Base-by-base conservation (phyloP, 2,329 filamentous ascomycete species). In the Cordyceps javanica region DNA sequence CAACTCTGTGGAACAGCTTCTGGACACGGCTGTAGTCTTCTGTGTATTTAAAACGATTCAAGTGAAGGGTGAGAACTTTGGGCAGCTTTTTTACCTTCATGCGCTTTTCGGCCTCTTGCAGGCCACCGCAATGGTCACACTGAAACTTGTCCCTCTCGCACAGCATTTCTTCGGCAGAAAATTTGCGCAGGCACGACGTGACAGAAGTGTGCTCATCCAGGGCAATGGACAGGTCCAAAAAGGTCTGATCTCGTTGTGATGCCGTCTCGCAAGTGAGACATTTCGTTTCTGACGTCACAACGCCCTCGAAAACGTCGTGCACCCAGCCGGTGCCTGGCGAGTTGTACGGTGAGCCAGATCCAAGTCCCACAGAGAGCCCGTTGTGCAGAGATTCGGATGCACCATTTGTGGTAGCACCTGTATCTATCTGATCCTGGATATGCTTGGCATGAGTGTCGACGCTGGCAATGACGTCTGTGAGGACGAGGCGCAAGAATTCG, bases 111-210 rank as follows among this genome's bases (percentile, higher is more conserved):
- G 94, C 94, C 74, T 99, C 94, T 72, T 99, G 94, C 57, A 99
- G 77, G 3, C 94, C 94, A 55, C 94, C 94, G 65, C 94, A 99
- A 66, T 92, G 92, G 70, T 99, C 94, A 74, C 94, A 99, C 69
- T 99, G 93, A 64, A 99, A 99, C 70, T 99, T 99, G 77, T 99
- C 97, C 60, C 92, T 83, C 75, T 99, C 94, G 69, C 94, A 97
- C 59, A 99, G 81, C 91, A 97, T 97, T 72, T 99, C 94, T 67
- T 97, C 94, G 46, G 94, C 91, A 0, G 94, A 99, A 67, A 99
- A 99, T 67, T 97, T 96, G 59, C 90, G 84, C 62, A 99, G 75
- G 70, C 94, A 99, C 26, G 94, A 93, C 3, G 94, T 97, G 3
- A 99, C 94, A 0, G 94, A 99, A 0, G 92, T 92, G 70, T 97